Conservation (phyloP, 768 basidiomycete species). For the Amanita phalloides region DNA sequence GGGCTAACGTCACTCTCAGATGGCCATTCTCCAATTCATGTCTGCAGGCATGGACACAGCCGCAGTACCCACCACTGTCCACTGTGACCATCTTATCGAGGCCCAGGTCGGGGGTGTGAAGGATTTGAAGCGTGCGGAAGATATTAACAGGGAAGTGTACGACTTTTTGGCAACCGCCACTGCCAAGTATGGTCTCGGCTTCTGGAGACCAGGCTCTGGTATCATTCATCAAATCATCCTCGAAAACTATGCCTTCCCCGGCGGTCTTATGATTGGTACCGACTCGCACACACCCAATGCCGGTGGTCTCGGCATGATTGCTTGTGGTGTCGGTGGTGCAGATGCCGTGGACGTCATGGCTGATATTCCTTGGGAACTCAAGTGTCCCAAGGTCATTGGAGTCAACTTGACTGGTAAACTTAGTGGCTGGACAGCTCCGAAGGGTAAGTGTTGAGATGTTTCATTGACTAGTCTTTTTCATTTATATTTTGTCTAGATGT, state of each 20-base stretch:
- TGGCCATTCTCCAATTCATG: conserved; percentile 99
- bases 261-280: conserved; percentile 98
- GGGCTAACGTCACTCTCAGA: conserved; percentile 38
- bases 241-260: conserved; percentile 99
- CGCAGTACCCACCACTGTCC: conserved; percentile 96
- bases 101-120: conserved; percentile 90
- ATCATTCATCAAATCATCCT: conserved; percentile 99
- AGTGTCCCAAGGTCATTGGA: conserved; percentile 99
- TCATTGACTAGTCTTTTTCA: background rate
- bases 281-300: conserved; percentile 99
- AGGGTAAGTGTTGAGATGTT: conserved; percentile 41
- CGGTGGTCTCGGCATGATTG: conserved; percentile 98
- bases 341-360: conserved; percentile 99
- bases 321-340: conserved; percentile 98
- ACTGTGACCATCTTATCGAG: conserved; percentile 99
- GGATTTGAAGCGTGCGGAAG: conserved; percentile 86
- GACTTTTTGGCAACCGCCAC: conserved; percentile 97
- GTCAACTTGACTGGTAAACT: conserved; percentile 95
- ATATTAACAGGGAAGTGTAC: conserved; percentile 97
- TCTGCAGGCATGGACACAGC: conserved; percentile 97
- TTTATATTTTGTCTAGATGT: conserved; percentile 49
- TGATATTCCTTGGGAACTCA: conserved; percentile 95
- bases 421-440: conserved; percentile 94
- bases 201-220: conserved; percentile 99
- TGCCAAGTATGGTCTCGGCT: conserved; percentile 98